Evolutionary conservation across 306 rosid genomes (phyloP).

Genomic region (Trifolium fragiferum): DNA sequence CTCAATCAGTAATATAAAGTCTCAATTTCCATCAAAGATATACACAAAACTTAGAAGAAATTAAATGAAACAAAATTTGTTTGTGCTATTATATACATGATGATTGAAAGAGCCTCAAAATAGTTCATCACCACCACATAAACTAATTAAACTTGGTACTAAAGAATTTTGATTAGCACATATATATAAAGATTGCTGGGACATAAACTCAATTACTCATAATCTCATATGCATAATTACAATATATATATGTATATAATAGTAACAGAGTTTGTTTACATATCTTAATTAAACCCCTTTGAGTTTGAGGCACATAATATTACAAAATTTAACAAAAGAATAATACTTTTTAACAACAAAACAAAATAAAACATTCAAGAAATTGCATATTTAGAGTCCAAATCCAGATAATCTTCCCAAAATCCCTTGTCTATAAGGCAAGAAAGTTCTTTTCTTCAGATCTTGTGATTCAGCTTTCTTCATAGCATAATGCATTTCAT

Average conservation of each 20-base stretch:
- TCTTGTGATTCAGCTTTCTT: constrained; percentile 78
- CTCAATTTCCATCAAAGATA: not conserved
- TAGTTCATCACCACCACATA: not conserved
- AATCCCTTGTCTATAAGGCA: constrained; percentile 90
- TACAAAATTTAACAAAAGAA: constrained; percentile 43
- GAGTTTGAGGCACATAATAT: not conserved
- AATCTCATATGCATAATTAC: not conserved
- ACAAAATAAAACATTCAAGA: not conserved
- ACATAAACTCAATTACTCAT: not conserved
- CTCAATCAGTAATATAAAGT: not conserved
- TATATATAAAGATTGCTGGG: not conserved
- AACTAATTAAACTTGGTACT: not conserved
- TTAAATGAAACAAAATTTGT: not conserved
- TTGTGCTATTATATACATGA: not conserved
- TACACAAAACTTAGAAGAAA: not conserved
- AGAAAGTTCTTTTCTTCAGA: constrained; percentile 80
- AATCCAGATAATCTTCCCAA: constrained; percentile 78
- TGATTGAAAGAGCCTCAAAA: not conserved
- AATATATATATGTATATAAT: not conserved
- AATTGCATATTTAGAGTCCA: constrained; percentile 44
- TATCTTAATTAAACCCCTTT: constrained; percentile 11
- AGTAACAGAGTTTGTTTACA: not conserved
- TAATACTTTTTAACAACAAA: constrained; percentile 17
- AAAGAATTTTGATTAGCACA: not conserved
- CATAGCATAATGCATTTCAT: constrained; percentile 72